Evolutionary conservation across 1,139 yeast species (phyloP), one percentile per base, ranked within the genome.

Genomic region (Zygosaccharomyces sapae): DNA sequence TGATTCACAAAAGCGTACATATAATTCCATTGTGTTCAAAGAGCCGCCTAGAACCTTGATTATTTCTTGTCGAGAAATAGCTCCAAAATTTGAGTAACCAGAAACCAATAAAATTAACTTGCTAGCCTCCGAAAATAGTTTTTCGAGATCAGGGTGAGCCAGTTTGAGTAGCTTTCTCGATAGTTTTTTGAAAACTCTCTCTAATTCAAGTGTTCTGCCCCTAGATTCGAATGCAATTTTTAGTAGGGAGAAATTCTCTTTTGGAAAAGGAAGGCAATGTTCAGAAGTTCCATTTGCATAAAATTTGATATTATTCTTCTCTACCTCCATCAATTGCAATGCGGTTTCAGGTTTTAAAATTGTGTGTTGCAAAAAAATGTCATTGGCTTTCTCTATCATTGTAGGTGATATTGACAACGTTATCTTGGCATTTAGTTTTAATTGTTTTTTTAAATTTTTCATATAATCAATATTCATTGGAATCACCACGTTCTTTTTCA

Each of bases 391-490:
- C n/a, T 43, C 41, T 10, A 48, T 33, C 42, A 52, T 22, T 18
- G 44, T 33, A 18, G 46, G 43, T 4, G 54, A 48, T 22, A 53
- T 44, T 7, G 43, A 13, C 6, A 45, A 49, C 7, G 53, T 37
- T 12, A 44, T 37, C 13, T 41, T 29, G 22, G 47, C 46, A 25
- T 46, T 45, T 12, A 30, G 38, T 12, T 30, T 19, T 29, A 48
- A 20, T 16, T 38, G 7, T 25, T 37, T 41, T 13, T 35, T 45
- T 29, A 48, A 18, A 5, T 20, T 29, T 13, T 38, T 40, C 29
- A 39, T 38, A 24, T 41, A 48, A 29, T 34, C 19, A 20, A 35
- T 13, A 16, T 43, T 20, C 13, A 43, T 13, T 6, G 38, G 43
- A 16, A 48, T 38, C 5, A 29, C 13, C 7, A 48, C 33, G n/a